Evolutionary conservation across 148 eudicot species (phyloP), one percentile per base, ranked within the genome.

Genomic region (Camellia sinensis): DNA sequence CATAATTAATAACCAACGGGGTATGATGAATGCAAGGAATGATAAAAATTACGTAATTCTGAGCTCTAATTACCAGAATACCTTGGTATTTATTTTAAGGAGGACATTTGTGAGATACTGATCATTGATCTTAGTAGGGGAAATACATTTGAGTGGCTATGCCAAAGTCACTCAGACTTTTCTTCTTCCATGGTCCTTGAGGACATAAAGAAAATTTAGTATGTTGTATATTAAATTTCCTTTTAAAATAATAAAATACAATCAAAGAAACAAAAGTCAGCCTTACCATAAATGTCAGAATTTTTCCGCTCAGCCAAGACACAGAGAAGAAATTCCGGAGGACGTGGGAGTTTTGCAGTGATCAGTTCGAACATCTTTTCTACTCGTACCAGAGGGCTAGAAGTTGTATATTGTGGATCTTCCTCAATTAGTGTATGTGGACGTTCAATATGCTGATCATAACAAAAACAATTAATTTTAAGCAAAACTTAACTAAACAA

Each of bases 111-210:
- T 86, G 21, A 97, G 95, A 78, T 97, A 97, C 46, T 87, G 94
- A 29, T 94, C 94, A 80, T 87, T 94, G 75, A 97, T 88, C 86
- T 91, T 97, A 54, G 80, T 11, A 73, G 99, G 99, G 76, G 89
- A 88, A 75, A 92, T 81, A 79, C 99, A 97, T 84, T 84, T 97
- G 99, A 54, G 92, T 97, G 67, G 87, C 82, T 78, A 97, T 87
- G 67, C 95, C 98, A 86, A 86, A 83, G 48, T 85, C 88, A 70
- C 87, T 84, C 80, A 97, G 85, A 84, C 95, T 86, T 79, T 89
- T 92, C 81, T 87, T 90, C 85, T 96, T 96, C 99, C 99, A 96
- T 71, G 99, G 99, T 60, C 99, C 98, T 93, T 63, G 66, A 52
- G 4, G 29, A 44, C 80, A 83, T 71, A 77, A 72, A 70, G 45